phyloP scores from a whole-genome alignment of 345 rosid genomes.

The Jatropha curcas region DNA sequence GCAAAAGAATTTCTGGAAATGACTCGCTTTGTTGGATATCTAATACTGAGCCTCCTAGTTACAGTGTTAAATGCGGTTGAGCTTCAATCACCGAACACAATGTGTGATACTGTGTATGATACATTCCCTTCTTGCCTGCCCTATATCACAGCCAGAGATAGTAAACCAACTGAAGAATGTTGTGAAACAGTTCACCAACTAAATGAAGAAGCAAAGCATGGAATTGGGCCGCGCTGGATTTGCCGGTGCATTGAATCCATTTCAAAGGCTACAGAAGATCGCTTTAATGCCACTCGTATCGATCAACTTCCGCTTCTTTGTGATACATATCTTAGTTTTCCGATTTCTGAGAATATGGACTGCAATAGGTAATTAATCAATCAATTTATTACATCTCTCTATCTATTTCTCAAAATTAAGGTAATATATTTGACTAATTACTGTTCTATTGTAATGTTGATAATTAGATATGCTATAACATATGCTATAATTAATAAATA shows the following conservation, averaged over 20 bases:
- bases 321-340: too few relatives aligned
- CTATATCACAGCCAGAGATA: not conserved
- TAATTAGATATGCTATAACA: too few relatives aligned
- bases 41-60: not conserved
- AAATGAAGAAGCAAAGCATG: not conserved
- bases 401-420: too few relatives aligned
- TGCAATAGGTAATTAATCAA: too few relatives aligned
- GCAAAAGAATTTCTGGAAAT: too few relatives aligned
- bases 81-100: too few relatives aligned
- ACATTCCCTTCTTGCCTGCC: slow-evolving; percentile 11
- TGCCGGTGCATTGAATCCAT: slow-evolving; percentile 16
- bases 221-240: not conserved
- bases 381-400: too few relatives aligned
- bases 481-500: too few relatives aligned
- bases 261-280: not conserved
- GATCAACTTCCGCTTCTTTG: not conserved
- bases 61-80: not conserved
- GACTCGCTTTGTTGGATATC: not conserved
- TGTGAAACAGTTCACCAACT: not conserved
- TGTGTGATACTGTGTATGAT: not conserved
- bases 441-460: too few relatives aligned
- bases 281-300: not conserved
- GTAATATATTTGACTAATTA: too few relatives aligned
- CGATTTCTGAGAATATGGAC: too few relatives aligned
- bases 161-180: not conserved